A percentile compares a stretch with the other conserved stretches of the same genome.
Evolutionary conservation across 768 basidiomycete genomes (phyloP).

Genomic region (Erythrobasidium yunnanense): DNA sequence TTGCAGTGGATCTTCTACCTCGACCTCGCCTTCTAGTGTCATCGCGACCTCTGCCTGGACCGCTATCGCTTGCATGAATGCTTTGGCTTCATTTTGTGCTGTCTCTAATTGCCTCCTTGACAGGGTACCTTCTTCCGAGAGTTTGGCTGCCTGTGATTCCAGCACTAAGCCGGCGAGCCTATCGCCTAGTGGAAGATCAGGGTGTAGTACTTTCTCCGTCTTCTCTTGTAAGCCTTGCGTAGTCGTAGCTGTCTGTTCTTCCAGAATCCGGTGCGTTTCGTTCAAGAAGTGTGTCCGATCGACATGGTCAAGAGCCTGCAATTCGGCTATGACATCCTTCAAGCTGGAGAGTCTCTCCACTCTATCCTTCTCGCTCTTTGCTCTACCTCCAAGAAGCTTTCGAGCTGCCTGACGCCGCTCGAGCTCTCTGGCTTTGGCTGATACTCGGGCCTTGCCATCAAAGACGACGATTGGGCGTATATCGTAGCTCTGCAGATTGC

Average conservation of each 20-base stretch:
- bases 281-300: neutral
- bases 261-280: conserved; percentile 4
- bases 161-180: conserved; percentile 2
- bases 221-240: neutral
- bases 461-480: conserved; percentile 27
- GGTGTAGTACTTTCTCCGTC: neutral
- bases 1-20: conserved; percentile 2
- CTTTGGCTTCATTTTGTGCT: conserved; percentile 10
- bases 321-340: neutral
- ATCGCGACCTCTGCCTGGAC: neutral
- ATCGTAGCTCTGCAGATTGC: conserved; percentile 6
- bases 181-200: neutral
- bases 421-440: conserved; percentile 22
- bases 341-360: neutral
- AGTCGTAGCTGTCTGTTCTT: neutral
- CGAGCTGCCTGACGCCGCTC: conserved; percentile 10
- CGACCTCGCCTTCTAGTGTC: neutral
- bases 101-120: conserved; percentile 4
- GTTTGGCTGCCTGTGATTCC: conserved; percentile 1
- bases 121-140: neutral
- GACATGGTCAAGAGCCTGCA: neutral
- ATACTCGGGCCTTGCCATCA: conserved; percentile 17
- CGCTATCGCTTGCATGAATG: neutral
- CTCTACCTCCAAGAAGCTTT: conserved; percentile 1
- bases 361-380: conserved; percentile 6